Evolutionary conservation across 1,284 basidiomycete species (phyloP).

Genomic region (Porodaedalea pini): DNA sequence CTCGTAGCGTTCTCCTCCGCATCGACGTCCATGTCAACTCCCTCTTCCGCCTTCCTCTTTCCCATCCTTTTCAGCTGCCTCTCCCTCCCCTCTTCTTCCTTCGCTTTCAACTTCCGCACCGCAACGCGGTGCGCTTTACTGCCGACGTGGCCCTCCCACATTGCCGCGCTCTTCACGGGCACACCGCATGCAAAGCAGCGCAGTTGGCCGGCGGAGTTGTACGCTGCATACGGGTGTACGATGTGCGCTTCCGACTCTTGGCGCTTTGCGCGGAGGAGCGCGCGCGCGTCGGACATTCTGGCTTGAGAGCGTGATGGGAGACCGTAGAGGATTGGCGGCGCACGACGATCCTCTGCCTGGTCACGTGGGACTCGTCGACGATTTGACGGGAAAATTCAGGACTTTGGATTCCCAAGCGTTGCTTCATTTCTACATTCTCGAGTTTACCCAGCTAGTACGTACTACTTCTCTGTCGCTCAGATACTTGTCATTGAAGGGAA

Average conservation of each 20-base stretch:
- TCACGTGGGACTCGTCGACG: background rate
- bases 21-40: constrained; percentile 22
- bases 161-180: constrained; percentile 65
- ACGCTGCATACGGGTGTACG: constrained; percentile 67
- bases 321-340: background rate
- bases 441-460: too few species aligned
- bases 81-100: constrained; percentile 32
- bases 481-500: too few species aligned
- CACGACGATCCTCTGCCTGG: background rate
- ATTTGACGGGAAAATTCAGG: background rate
- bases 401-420: too few species aligned
- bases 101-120: constrained; percentile 50
- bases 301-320: background rate
- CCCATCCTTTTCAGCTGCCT: constrained; percentile 27
- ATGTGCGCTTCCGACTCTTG: constrained; percentile 68
- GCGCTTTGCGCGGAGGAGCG: constrained; percentile 72
- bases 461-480: too few species aligned
- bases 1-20: constrained; percentile 16
- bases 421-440: too few species aligned
- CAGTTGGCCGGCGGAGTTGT: constrained; percentile 60
- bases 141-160: constrained; percentile 84
- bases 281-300: constrained; percentile 66
- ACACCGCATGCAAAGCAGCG: constrained; percentile 64
- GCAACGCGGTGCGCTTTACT: constrained; percentile 71
- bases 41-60: constrained; percentile 42